Evolutionary conservation across 345 rosid species (phyloP).

Genomic region (Linum tenue): DNA sequence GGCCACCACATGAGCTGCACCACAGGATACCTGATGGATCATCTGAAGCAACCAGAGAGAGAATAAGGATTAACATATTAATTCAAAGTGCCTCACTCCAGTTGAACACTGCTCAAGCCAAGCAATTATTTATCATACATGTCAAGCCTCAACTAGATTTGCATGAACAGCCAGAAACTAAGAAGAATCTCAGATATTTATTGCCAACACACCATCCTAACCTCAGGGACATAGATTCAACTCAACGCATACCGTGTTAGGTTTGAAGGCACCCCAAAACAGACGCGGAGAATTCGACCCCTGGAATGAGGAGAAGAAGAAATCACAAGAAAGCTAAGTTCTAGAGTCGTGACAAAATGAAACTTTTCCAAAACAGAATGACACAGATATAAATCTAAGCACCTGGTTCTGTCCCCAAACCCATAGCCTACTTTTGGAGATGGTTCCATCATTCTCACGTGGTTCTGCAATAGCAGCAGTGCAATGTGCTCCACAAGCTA

Average conservation of each 20-base stretch:
- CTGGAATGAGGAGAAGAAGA: conserved; percentile 28
- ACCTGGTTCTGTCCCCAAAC: conserved; percentile 99
- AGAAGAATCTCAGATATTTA: too few species aligned
- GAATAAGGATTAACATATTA: neutral
- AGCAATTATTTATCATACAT: too few species aligned
- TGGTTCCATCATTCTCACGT: conserved; percentile 59
- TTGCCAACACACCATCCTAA: neutral
- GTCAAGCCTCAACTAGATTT: neutral
- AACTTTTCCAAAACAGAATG: neutral
- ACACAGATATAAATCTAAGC: neutral
- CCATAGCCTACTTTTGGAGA: conserved; percentile 73
- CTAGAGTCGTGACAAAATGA: too few species aligned
- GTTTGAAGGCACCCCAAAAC: conserved; percentile 79
- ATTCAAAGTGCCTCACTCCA: neutral
- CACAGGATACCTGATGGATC: conserved; percentile 79
- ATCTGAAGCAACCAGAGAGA: conserved; percentile 26
- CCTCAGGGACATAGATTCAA: neutral
- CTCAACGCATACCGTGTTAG: conserved; percentile 41
- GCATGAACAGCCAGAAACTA: neutral
- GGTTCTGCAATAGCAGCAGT: conserved; percentile 84
- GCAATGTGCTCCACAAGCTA: conserved; percentile 91
- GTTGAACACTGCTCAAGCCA: neutral
- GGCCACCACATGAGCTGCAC: conserved; percentile 86
- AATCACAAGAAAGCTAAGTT: neutral
- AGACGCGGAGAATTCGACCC: conserved; percentile 83